Evolutionary conservation across 345 rosid genomes (phyloP), one percentile per base, ranked within the genome.

Genomic region (Hypericum perforatum): DNA sequence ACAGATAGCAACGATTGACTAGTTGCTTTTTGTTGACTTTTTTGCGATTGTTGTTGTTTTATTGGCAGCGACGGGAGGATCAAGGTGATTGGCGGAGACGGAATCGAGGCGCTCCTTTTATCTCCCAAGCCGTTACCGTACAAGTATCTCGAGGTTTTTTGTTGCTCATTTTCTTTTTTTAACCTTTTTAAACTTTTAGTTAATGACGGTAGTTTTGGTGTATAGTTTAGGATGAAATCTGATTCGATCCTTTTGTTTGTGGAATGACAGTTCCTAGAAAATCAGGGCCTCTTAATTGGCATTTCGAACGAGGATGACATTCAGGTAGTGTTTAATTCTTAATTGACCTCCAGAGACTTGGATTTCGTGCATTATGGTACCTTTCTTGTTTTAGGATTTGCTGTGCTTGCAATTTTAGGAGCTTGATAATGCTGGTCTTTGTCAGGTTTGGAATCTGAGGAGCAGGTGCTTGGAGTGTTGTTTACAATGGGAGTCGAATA

Each of bases 401-500:
- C 4, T 22, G 32, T 22, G 4, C 32, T 22, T 22, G 32, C 32
- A 22, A 22, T 22, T 22, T 22, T 22, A 22, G 32, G 32, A 4
- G 4, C 32, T 22, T 22, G 32, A 22, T 22, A 22, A 1, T 22
- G 32, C 32, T 22, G 32, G 12, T 1, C 63, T 63, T 70, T 72
- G 58, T 49, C 77, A 89, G 97, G 94, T 89, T 32, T 89, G 94
- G 97, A 78, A 86, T 73, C 71, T 86, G 72, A 83, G 78, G 65
- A 65, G 67, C 54, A 75, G 97, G 65, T 54, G 63, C 49, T 62
- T 75, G 15, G 72, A 70, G 16, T 80, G 79, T 54, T 72, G 57
- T 55, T 45, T 66, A 41, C 61, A 37, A 49, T 66, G 66, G 71
- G 71, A 66, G 12, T 66, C 62, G 43, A 56, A 36, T 45, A 52